These are phyloP conservation scores for Echria macrotheca DNA, from an alignment of 495 filamentous ascomycete species.

Conservation along the genomic window DNA sequence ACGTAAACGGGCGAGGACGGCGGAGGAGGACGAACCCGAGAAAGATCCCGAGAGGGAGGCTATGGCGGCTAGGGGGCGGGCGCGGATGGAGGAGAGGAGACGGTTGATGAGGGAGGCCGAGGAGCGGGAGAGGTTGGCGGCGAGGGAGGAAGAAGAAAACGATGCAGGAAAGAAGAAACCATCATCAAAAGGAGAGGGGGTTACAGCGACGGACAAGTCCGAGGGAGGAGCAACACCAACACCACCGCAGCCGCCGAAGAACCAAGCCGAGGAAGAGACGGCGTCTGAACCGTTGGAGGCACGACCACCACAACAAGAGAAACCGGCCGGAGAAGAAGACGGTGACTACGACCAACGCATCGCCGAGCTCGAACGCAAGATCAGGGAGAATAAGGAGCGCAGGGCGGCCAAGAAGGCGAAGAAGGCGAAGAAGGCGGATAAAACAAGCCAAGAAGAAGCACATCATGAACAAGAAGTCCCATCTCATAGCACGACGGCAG, in stretches of 20 bases:
- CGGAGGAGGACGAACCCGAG: neutral
- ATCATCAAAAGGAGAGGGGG: neutral
- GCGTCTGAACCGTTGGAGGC: too few relatives aligned
- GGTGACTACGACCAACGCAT: constrained; percentile 36
- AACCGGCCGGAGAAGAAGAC: neutral
- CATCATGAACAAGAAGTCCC: too few relatives aligned
- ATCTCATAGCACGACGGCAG: constrained; percentile 13
- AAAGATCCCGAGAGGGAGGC: constrained; percentile 17
- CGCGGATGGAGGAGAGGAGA: constrained; percentile 31
- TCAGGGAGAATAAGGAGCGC: constrained; percentile 24
- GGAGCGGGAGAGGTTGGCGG: constrained; percentile 28
- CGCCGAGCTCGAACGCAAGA: constrained; percentile 35
- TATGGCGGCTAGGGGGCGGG: constrained; percentile 20
- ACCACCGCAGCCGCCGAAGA: constrained; percentile 4
- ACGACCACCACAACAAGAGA: too few relatives aligned
- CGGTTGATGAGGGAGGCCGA: constrained; percentile 36
- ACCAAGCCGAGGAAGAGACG: constrained; percentile 6
- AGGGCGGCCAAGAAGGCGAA: constrained; percentile 31
- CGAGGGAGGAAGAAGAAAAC: constrained; percentile 15
- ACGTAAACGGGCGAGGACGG: constrained; percentile 20
- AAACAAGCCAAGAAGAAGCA: neutral
- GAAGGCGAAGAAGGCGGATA: constrained; percentile 21
- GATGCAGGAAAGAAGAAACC: constrained; percentile 7
- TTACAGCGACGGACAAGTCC: constrained; percentile 11
- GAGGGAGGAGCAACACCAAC: neutral